Evolutionary conservation across 805 yeast species (phyloP).

Genomic region (Ogataea allantospora): DNA sequence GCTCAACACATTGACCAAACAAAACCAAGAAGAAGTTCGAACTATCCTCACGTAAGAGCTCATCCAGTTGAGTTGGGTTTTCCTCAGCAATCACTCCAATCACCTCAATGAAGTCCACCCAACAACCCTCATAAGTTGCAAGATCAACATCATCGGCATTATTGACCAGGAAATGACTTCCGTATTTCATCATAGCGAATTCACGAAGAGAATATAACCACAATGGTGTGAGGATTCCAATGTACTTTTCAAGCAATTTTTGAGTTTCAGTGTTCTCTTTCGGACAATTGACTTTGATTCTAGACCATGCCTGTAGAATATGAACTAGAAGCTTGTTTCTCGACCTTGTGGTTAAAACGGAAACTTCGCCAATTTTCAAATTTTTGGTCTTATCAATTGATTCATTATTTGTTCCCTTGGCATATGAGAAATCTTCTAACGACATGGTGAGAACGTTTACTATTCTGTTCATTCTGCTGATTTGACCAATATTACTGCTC

Average conservation of each 20-base stretch:
- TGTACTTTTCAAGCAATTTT: slow-evolving; percentile 52
- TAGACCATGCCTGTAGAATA: slow-evolving; percentile 73
- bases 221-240: slow-evolving; percentile 60
- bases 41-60: slow-evolving; percentile 54
- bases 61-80: slow-evolving; percentile 43
- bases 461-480: slow-evolving; percentile 51
- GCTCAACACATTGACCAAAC: slow-evolving; percentile 81
- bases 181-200: slow-evolving; percentile 63
- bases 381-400: slow-evolving; percentile 27
- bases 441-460: slow-evolving; percentile 63
- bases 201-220: slow-evolving; percentile 81
- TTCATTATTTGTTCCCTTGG: slow-evolving; percentile 24
- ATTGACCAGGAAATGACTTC: slow-evolving; percentile 29
- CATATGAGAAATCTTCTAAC: slow-evolving; percentile 52
- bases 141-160: slow-evolving; percentile 46
- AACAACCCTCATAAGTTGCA: slow-evolving; percentile 52
- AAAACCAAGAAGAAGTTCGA: slow-evolving; percentile 72
- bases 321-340: slow-evolving; percentile 57
- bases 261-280: slow-evolving; percentile 44
- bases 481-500: slow-evolving; percentile 53
- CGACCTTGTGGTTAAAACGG: slow-evolving; percentile 42
- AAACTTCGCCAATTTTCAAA: slow-evolving; percentile 56
- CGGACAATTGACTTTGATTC: slow-evolving; percentile 39
- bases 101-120: slow-evolving; percentile 79
- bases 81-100: slow-evolving; percentile 61